These are phyloP conservation scores for Fusarium globosum DNA, from an alignment of 2,329 filamentous ascomycete species.

Conservation along the genomic window DNA sequence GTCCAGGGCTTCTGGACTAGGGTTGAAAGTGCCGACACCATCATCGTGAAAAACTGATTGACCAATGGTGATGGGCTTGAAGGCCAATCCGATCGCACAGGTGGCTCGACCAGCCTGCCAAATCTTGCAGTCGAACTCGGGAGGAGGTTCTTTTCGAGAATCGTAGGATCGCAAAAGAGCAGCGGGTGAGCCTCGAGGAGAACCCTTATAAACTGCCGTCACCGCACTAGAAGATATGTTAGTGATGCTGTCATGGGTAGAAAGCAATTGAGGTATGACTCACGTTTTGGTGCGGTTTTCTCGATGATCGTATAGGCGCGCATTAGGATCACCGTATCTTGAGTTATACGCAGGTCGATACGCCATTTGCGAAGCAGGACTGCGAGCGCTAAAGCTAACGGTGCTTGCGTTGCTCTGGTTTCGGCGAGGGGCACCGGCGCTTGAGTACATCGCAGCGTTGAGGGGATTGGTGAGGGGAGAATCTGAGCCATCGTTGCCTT, in stretches of 20 bases:
- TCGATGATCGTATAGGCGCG: slow-evolving; percentile 85
- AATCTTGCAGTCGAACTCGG: slow-evolving; percentile 93
- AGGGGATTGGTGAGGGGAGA: slow-evolving; percentile 55
- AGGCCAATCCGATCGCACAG: slow-evolving; percentile 87
- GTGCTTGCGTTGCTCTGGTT: slow-evolving; percentile 84
- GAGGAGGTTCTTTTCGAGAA: slow-evolving; percentile 88
- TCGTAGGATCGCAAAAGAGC: slow-evolving; percentile 92
- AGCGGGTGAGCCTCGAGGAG: slow-evolving; percentile 72
- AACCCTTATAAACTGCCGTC: slow-evolving; percentile 90
- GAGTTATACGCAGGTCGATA: slow-evolving; percentile 62
- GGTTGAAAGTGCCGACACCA: slow-evolving; percentile 91
- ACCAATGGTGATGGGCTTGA: slow-evolving; percentile 94
- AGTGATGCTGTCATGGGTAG: background rate
- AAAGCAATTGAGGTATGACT: slow-evolving; percentile 51
- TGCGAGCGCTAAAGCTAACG: slow-evolving; percentile 81
- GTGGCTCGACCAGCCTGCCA: slow-evolving; percentile 99
- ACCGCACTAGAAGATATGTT: slow-evolving; percentile 72
- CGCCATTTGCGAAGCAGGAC: slow-evolving; percentile 66
- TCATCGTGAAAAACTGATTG: slow-evolving; percentile 96
- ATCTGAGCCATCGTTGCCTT: slow-evolving; percentile 79
- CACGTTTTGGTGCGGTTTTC: slow-evolving; percentile 92
- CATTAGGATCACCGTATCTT: slow-evolving; percentile 84
- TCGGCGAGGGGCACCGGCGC: slow-evolving; percentile 62
- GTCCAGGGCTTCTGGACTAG: slow-evolving; percentile 84
- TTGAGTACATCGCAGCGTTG: slow-evolving; percentile 55